Evolutionary conservation across 192 early-diverging fungal genomes (phyloP).

Genomic region (Ambispora gerdemannii): DNA sequence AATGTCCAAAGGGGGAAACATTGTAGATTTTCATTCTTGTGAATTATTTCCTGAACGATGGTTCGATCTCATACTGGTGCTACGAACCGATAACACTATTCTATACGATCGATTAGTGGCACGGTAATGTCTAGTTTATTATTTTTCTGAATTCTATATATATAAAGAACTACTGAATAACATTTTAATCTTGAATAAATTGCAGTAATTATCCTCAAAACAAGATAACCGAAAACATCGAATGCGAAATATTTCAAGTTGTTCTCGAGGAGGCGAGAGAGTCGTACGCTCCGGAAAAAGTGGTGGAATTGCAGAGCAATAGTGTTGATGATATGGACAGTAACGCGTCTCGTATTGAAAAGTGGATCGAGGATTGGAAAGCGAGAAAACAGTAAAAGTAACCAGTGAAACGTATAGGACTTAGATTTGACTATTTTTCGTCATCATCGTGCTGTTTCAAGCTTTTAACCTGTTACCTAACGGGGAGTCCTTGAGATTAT

Average conservation of each 20-base stretch:
- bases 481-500: too few species aligned
- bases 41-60: conserved; percentile 96
- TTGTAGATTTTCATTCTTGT: conserved; percentile 94
- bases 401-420: too few species aligned
- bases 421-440: too few species aligned
- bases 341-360: conserved; percentile 76
- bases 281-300: conserved; percentile 74
- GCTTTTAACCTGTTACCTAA: too few species aligned
- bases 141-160: neutral
- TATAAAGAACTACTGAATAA: neutral
- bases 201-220: conserved; percentile 58
- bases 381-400: too few species aligned
- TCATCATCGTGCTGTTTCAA: too few species aligned
- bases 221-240: conserved; percentile 92
- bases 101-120: conserved; percentile 79
- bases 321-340: conserved; percentile 87
- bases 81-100: conserved; percentile 72
- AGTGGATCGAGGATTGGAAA: conserved; percentile 67
- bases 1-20: conserved; percentile 76
- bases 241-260: conserved; percentile 97
- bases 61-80: conserved; percentile 95
- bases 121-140: conserved; percentile 46
- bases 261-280: conserved; percentile 85
- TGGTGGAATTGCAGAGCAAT: conserved; percentile 79
- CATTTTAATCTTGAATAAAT: conserved; percentile 9